phyloP scores from a whole-genome alignment of 1,139 yeast species.

The Hansenula lynferdii region DNA sequence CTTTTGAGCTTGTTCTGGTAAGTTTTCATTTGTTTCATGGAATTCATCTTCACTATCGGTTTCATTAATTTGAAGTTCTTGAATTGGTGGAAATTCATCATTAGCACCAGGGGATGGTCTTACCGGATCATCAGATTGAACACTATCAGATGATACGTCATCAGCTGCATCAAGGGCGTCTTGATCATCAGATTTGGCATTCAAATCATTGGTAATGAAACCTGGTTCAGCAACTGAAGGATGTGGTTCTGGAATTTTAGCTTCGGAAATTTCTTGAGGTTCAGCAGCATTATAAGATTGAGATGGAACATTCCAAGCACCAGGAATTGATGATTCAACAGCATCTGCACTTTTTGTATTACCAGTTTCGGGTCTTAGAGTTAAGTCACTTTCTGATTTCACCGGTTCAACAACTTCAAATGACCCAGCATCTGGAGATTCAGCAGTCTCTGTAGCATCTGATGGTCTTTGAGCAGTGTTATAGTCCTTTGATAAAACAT shows the following conservation, averaged over 20 bases:
- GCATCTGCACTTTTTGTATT: conserved; percentile 7
- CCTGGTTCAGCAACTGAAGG: conserved; percentile 1
- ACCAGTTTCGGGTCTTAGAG: conserved; percentile 5
- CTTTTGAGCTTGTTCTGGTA: conserved; percentile 14
- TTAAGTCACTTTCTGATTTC: conserved; percentile 16
- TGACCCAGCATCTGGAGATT: conserved; percentile 21
- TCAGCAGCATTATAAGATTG: conserved; percentile 1
- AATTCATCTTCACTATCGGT: conserved; percentile 45
- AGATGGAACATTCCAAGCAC: conserved; percentile 16
- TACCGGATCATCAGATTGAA: conserved; percentile 4
- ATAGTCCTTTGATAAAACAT: conserved; percentile 18
- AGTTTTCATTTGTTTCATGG: conserved; percentile 34
- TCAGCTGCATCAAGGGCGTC: neutral
- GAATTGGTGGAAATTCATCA: conserved; percentile 69
- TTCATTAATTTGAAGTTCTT: conserved; percentile 58
- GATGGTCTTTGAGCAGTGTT: conserved; percentile 5
- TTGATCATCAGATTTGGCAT: neutral
- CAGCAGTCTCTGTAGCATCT: conserved; percentile 12
- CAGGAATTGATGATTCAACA: conserved; percentile 22
- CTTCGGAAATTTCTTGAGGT: conserved; percentile 6
- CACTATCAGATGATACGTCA: neutral
- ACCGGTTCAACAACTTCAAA: conserved; percentile 28
- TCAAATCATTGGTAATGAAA: neutral
- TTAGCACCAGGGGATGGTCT: conserved; percentile 17
- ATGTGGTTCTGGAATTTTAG: conserved; percentile 4